phyloP scores from a whole-genome alignment of 768 basidiomycete species.

The Guyanaporus albipodus region DNA sequence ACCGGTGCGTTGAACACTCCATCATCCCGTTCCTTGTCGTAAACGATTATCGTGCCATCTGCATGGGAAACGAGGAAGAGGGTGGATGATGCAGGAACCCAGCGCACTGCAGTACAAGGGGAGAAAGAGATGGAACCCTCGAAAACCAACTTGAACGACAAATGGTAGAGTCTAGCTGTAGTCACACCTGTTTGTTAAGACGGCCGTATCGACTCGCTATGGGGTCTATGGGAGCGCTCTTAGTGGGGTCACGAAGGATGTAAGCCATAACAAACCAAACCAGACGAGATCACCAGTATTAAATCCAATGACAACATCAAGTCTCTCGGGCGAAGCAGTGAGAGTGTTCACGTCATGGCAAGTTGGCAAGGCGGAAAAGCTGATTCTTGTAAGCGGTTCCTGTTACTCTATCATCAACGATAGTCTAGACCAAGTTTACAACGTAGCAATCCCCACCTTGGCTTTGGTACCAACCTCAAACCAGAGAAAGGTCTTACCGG shows the following conservation, averaged over 20 bases:
- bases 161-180: neutral
- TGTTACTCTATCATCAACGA: conserved; percentile 30
- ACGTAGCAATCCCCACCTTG: conserved; percentile 57
- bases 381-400: conserved; percentile 85
- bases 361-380: conserved; percentile 84
- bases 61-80: conserved; percentile 86
- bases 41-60: conserved; percentile 85
- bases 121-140: conserved; percentile 78
- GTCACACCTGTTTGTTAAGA: conserved; percentile 76
- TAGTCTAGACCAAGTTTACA: neutral
- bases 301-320: conserved; percentile 92
- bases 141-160: conserved; percentile 7
- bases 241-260: conserved; percentile 5
- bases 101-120: conserved; percentile 83
- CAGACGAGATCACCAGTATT: conserved; percentile 93
- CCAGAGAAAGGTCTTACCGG: conserved; percentile 83
- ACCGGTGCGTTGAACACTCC: conserved; percentile 65
- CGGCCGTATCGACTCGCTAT: conserved; percentile 77
- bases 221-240: conserved; percentile 50
- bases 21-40: conserved; percentile 89
- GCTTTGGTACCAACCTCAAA: conserved; percentile 79
- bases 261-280: conserved; percentile 60
- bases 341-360: conserved; percentile 83
- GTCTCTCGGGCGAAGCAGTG: conserved; percentile 71
- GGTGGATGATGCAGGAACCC: conserved; percentile 78